Conservation (phyloP, 495 filamentous ascomycete genomes). For the Margaritispora aquatica region DNA sequence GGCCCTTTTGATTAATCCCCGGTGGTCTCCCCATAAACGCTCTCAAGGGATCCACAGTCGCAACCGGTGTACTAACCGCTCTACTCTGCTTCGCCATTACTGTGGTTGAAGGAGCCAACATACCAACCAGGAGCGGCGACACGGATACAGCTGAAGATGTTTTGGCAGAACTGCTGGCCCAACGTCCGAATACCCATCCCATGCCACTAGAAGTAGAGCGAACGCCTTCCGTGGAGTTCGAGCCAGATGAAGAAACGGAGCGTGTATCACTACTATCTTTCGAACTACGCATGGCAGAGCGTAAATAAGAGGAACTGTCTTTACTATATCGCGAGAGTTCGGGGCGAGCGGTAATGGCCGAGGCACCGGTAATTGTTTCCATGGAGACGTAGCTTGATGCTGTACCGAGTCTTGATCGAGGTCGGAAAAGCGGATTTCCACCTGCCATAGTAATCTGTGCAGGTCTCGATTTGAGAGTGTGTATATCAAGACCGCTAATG, state of each 20-base stretch:
- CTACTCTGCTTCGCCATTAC: too few species aligned
- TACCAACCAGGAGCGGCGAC: neutral
- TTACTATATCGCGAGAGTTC: conserved; percentile 19
- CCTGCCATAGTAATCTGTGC: conserved; percentile 44
- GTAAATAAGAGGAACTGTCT: conserved; percentile 23
- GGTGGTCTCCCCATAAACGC: conserved; percentile 29
- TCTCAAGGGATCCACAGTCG: conserved; percentile 2
- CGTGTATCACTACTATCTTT: conserved; percentile 19
- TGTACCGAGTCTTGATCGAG: conserved; percentile 31
- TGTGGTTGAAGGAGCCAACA: neutral
- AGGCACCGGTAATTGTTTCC: conserved; percentile 33
- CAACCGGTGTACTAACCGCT: conserved; percentile 9
- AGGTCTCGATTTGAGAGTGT: conserved; percentile 44
- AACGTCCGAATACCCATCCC: conserved; percentile 50
- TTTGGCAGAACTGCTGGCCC: conserved; percentile 39
- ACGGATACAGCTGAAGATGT: conserved; percentile 9
- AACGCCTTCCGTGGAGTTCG: conserved; percentile 27
- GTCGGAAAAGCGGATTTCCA: conserved; percentile 36
- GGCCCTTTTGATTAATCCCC: conserved; percentile 48
- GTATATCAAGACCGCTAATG: conserved; percentile 47
- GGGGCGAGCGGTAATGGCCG: conserved; percentile 32
- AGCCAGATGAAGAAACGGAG: conserved; percentile 22
- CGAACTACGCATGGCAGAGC: conserved; percentile 16
- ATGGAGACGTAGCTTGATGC: conserved; percentile 20
- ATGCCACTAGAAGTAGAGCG: conserved; percentile 31